phyloP scores from a whole-genome alignment of 75 land plant species.

The Cupressus sempervirens region DNA sequence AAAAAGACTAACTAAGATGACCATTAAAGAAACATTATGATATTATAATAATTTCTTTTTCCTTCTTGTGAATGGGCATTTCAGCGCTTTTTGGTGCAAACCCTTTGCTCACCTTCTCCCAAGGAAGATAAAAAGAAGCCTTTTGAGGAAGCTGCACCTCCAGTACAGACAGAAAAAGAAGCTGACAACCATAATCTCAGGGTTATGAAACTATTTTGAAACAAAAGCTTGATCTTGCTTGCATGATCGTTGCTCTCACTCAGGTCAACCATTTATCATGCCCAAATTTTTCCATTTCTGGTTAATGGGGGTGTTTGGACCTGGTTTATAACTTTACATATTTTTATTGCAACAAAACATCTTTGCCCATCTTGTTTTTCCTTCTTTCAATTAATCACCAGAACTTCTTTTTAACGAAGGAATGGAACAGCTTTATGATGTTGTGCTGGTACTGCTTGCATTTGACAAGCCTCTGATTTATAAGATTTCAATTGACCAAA shows the following conservation, averaged over 20 bases:
- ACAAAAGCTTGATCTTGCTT: slow-evolving; percentile 47
- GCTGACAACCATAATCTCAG: slow-evolving; percentile 14
- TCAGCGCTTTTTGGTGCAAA: slow-evolving; percentile 24
- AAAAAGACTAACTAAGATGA: too few relatives aligned
- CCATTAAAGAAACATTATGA: too few relatives aligned
- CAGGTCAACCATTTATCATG: slow-evolving; percentile 20
- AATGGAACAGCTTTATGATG: neutral
- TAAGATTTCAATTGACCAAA: too few relatives aligned
- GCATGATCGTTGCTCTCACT: slow-evolving; percentile 48
- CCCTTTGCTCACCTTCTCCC: neutral
- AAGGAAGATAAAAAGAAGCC: neutral
- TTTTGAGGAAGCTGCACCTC: neutral
- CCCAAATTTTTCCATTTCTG: neutral
- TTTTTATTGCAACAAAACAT: neutral
- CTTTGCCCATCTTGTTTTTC: neutral
- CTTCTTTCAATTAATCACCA: neutral
- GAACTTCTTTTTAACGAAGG: neutral
- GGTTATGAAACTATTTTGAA: slow-evolving; percentile 41
- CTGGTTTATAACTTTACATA: neutral
- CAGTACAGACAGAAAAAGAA: slow-evolving; percentile 15
- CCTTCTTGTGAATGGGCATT: slow-evolving; percentile 55
- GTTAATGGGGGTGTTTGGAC: neutral
- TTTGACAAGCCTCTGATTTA: neutral
- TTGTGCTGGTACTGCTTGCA: neutral
- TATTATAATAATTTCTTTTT: too few relatives aligned